Base-by-base conservation (phyloP, 2,329 filamentous ascomycete genomes). In the Penicillium sp. region DNA sequence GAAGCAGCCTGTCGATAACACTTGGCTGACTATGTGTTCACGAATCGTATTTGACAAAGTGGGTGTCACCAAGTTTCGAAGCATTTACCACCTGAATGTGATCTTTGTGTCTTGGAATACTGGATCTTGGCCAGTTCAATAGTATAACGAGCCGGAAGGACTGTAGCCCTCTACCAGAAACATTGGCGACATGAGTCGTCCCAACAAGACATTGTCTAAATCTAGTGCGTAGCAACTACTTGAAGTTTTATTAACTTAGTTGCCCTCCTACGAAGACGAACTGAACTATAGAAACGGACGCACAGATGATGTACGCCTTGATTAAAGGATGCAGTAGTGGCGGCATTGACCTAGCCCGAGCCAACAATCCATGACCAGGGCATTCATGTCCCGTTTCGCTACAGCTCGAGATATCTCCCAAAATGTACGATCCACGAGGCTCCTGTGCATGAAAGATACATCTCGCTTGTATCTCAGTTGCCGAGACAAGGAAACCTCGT, bases 251-350 rank as follows among this genome's bases (percentile, higher is more conserved):
- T 28, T 25, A 7, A 31, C 12, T 31, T 14, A 5, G 28, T 7
- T n/a, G 5, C 43, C 31, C 15, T n/a, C 1, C 2, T n/a, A 4
- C 15, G 1, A n/a, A 31, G n/a, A 31, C 8, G 5, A 47, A 47
- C 25, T 25, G n/a, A 1, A 7, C 8, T 11, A 47, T 20, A 31
- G 1, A 2, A 2, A 31, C n/a, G 15, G 22, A 4, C 11, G 25
- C 42, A 8, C 42, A 45, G 15, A 45, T 12, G 7, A 28, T 28
- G 12, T 45, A 45, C 22, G 42, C 15, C 22, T 71, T 79, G 14
- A 76, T 79, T 38, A 79, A 76, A 14, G 77, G 77, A 37, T 79
- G 77, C 63, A 71, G 71, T 57, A 62, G 61, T 8, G 76, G 76
- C 17, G 77, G 78, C 2, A 73, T 81, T 22, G 78, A 78, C 28